Evolutionary conservation across 2,329 filamentous ascomycete genomes (phyloP).

Genomic region (Ophiocordyceps unilateralis): DNA sequence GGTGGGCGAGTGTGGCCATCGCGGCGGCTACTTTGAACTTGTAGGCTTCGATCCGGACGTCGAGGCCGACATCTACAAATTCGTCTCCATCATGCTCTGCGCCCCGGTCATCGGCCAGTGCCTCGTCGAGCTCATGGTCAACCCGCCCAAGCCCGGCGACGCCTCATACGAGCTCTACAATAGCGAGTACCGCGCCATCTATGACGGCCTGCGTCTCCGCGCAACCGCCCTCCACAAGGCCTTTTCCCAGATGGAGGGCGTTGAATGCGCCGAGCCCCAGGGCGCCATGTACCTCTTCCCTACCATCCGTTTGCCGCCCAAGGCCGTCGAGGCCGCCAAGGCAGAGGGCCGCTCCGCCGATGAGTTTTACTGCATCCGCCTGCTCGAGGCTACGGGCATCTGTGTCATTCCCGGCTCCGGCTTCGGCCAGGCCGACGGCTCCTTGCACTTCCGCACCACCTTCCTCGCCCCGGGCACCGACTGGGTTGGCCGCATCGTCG

Average conservation of each 20-base stretch:
- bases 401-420: conserved; percentile 86
- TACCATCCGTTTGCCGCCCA: conserved; percentile 62
- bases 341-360: conserved; percentile 61
- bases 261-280: conserved; percentile 77
- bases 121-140: conserved; percentile 93
- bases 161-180: conserved; percentile 73
- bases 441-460: conserved; percentile 87
- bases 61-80: conserved; percentile 93
- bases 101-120: conserved; percentile 92
- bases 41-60: conserved; percentile 75
- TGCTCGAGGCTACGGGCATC: conserved; percentile 87
- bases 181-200: conserved; percentile 72
- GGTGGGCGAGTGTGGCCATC: conserved; percentile 96
- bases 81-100: conserved; percentile 92
- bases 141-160: conserved; percentile 71
- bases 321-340: conserved; percentile 60
- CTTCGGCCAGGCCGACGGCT: conserved; percentile 86
- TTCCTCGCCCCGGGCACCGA: conserved; percentile 93
- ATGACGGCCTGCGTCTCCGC: conserved; percentile 57
- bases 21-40: conserved; percentile 94
- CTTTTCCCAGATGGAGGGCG: conserved; percentile 89
- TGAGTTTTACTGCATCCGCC: conserved; percentile 82
- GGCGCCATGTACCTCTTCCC: conserved; percentile 99
- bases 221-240: conserved; percentile 77
- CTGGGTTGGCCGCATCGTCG: conserved; percentile 73